Percentiles rank a stretch among this genome's conserved stretches.
phyloP scores from a whole-genome alignment of 169 alveolate species.

The Toxoplasma gondii region DNA sequence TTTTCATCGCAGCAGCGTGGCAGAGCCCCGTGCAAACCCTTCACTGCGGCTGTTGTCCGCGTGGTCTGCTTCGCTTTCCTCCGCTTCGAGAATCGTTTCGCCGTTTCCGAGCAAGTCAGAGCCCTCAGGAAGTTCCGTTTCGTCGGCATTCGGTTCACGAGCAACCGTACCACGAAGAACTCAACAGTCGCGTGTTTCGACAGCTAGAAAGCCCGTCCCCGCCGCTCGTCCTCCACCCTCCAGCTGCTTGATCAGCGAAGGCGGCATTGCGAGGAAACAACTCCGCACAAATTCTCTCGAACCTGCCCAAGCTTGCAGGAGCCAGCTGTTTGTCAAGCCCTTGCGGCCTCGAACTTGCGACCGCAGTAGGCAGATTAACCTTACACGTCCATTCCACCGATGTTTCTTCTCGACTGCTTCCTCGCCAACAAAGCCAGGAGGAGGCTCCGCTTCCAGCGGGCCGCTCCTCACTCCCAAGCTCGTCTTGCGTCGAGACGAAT shows the following conservation, averaged over 20 bases:
- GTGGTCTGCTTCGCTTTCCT: not conserved
- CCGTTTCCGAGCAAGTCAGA: too few species aligned
- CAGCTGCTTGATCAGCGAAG: not conserved
- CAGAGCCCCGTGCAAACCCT: not conserved
- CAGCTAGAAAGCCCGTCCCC: not conserved
- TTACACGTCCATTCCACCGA: not conserved
- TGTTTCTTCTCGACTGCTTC: not conserved
- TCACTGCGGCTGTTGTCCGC: not conserved
- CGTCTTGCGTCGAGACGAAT: not conserved
- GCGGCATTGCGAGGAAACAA: not conserved
- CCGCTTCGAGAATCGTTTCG: too few species aligned
- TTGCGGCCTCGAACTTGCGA: too few species aligned
- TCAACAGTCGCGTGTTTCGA: not conserved
- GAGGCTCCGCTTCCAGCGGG: not conserved
- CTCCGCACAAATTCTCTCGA: not conserved
- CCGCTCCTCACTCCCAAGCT: conserved; percentile 9
- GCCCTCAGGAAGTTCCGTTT: too few species aligned
- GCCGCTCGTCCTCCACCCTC: not conserved
- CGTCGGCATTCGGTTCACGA: too few species aligned
- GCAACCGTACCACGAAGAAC: too few species aligned
- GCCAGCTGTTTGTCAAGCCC: too few species aligned
- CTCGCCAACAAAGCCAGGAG: not conserved
- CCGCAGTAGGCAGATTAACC: too few species aligned
- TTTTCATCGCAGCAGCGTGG: not conserved
- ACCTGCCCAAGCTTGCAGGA: too few species aligned